Base-by-base conservation (phyloP, 1,139 yeast genomes). In the Yamadazyma mexicana region DNA sequence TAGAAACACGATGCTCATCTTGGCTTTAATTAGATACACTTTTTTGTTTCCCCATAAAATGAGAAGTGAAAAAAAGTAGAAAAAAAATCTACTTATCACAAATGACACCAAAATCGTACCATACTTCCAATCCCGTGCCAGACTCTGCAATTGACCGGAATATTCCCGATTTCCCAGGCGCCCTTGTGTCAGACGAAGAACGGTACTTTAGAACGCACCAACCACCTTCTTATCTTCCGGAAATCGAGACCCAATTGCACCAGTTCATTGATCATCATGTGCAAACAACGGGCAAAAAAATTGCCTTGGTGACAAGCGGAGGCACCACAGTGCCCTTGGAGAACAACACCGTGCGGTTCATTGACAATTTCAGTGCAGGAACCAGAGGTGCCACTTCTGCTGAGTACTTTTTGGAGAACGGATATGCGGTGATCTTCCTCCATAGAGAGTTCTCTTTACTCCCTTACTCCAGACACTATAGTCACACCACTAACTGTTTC, bases 281-380 rank as follows among this genome's bases (percentile, higher is more conserved):
- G 26, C 42, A 62, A 14, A 54, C 61, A 7, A 53, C 66, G 7
- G 65, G 71, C 3, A 75, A 77, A 40, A 76, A 71, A 44, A 76
- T 92, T 16, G 98, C 82, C 0, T 65, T 92, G 40, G 94, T 92
- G 3, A 92, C 98, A 0, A 82, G 92, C 9, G 99, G 99, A n/a
- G 99, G 98, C 25, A 92, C 98, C 1, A 91, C 98, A 0, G 99
- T 94, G 0, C 99, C 99, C 0, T 69, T 92, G 49, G 99, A 92
- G 55, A 89, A 89, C 62, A 92, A 94, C 56, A 94, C 98, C 0
- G 98, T 92, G 12, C 66, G 99, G 42, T 92, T 92, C 62, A 89
- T 92, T 56, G 99, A 92, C 61, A 92, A 92, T 58, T 94, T 94
- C 61, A 84, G 95, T 51, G 98, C 98, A 20, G 98, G 98, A 17